These are phyloP conservation scores for Neonectria faginata DNA, from an alignment of 2,329 filamentous ascomycete genomes.

Conservation along the genomic window DNA sequence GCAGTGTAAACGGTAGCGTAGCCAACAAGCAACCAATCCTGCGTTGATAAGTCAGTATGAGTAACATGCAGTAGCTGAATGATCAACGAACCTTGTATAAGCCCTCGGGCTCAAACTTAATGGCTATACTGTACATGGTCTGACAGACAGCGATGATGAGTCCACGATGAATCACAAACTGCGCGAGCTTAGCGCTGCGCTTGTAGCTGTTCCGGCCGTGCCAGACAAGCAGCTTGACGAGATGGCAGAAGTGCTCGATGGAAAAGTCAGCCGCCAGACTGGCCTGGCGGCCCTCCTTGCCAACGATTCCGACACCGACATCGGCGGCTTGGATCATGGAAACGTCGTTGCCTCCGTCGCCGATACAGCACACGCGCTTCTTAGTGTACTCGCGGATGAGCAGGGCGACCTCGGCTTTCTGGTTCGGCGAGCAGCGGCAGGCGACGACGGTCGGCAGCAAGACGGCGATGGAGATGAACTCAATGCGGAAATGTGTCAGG, in stretches of 20 bases:
- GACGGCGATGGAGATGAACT: conserved; percentile 91
- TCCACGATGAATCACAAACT: conserved; percentile 98
- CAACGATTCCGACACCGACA: conserved; percentile 96
- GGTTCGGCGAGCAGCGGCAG: conserved; percentile 94
- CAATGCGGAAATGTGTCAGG: conserved; percentile 81
- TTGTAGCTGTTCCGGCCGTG: conserved; percentile 98
- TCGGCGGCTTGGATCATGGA: conserved; percentile 99
- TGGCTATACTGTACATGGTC: conserved; percentile 96
- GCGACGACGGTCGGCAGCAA: conserved; percentile 91
- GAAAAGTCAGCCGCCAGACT: conserved; percentile 96
- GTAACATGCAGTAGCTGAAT: background rate
- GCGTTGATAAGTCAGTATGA: conserved; percentile 37
- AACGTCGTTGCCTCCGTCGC: conserved; percentile 97
- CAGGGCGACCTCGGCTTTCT: conserved; percentile 93
- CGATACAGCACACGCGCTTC: conserved; percentile 97
- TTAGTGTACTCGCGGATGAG: conserved; percentile 92
- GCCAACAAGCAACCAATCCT: conserved; percentile 95
- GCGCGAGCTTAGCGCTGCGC: conserved; percentile 91
- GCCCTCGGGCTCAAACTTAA: conserved; percentile 91
- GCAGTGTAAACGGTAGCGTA: conserved; percentile 98
- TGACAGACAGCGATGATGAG: conserved; percentile 96
- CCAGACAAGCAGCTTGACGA: conserved; percentile 98
- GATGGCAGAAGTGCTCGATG: conserved; percentile 93
- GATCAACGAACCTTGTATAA: conserved; percentile 76
- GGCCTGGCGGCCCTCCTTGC: conserved; percentile 96